A percentile compares a stretch with the other conserved stretches of the same genome.
These are phyloP conservation scores for Coemansia sp. DNA, from an alignment of 192 early-diverging fungal species.

Conservation along the genomic window DNA sequence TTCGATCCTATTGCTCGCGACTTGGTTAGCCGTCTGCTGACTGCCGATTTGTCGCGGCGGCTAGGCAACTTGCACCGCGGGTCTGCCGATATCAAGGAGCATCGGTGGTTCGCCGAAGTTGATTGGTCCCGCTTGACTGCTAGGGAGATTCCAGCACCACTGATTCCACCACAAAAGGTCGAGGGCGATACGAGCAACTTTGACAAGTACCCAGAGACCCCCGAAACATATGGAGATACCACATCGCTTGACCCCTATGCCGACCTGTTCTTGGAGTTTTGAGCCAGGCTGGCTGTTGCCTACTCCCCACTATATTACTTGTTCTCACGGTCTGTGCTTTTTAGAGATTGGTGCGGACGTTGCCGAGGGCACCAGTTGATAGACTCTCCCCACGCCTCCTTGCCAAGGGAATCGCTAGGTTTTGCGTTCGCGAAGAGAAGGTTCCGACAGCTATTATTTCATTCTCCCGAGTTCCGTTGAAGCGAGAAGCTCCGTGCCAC, in stretches of 20 bases:
- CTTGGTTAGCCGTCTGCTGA: constrained; percentile 77
- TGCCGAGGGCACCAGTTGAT: not conserved
- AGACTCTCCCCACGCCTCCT: not conserved
- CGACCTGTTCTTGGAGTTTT: constrained; percentile 77
- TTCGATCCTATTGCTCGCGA: constrained; percentile 83
- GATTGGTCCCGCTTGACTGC: constrained; percentile 81
- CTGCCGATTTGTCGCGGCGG: constrained; percentile 77
- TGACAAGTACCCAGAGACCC: constrained; percentile 90
- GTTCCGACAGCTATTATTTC: not conserved
- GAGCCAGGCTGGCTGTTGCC: constrained; percentile 6
- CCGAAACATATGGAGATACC: constrained; percentile 80
- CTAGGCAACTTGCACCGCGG: constrained; percentile 86
- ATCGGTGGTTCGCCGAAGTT: constrained; percentile 92
- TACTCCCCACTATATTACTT: not conserved
- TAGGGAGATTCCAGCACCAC: constrained; percentile 78
- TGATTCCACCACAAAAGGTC: constrained; percentile 75
- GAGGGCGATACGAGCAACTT: constrained; percentile 94
- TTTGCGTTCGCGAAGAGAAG: not conserved
- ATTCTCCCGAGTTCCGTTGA: not conserved
- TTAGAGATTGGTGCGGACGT: constrained; percentile 11
- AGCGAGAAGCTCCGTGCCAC: not conserved
- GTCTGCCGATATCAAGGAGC: constrained; percentile 86
- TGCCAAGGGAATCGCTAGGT: not conserved
- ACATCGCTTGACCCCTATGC: constrained; percentile 66
- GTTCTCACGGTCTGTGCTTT: constrained; percentile 2